These are phyloP conservation scores for Canariomyces notabilis DNA, from an alignment of 2,329 filamentous ascomycete genomes.

Conservation along the genomic window DNA sequence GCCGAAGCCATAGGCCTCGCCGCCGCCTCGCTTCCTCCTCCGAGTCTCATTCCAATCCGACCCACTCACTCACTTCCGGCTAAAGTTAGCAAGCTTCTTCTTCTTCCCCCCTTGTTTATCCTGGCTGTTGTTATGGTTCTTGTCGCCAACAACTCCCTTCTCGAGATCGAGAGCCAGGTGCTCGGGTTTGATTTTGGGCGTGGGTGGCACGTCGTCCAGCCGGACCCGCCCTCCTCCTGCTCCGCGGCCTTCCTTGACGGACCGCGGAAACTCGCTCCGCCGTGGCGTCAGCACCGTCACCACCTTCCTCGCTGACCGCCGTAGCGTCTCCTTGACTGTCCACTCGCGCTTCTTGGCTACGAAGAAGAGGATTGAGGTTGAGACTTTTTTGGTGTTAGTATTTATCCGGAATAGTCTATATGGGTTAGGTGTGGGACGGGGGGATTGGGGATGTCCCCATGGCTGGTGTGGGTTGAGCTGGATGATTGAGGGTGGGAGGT, in stretches of 20 bases:
- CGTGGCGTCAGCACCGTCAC: slow-evolving; percentile 58
- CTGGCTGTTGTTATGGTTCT: slow-evolving; percentile 14
- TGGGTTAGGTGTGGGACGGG: no score
- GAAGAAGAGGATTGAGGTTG: slow-evolving; percentile 65
- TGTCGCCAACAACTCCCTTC: slow-evolving; percentile 49
- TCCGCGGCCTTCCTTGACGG: slow-evolving; percentile 41
- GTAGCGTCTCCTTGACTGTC: slow-evolving; percentile 68
- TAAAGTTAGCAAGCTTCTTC: slow-evolving; percentile 34
- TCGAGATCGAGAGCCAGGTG: slow-evolving; percentile 60
- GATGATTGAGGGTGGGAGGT: slow-evolving; percentile 3
- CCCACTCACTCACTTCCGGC: slow-evolving; percentile 28
- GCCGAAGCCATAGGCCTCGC: background rate
- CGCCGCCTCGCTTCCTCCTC: no score
- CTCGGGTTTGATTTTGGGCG: slow-evolving; percentile 47
- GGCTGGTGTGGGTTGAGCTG: slow-evolving; percentile 31
- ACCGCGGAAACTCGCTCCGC: slow-evolving; percentile 55
- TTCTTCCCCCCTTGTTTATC: slow-evolving; percentile 27
- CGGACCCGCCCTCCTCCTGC: slow-evolving; percentile 38
- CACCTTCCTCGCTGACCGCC: slow-evolving; percentile 60
- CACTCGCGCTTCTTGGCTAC: slow-evolving; percentile 81
- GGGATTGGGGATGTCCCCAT: no score
- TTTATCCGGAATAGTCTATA: no score
- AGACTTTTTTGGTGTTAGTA: no score
- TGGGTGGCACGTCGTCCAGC: slow-evolving; percentile 56
- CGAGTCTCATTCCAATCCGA: no score